Evolutionary conservation across 176 grass and related monocot genomes (phyloP), one percentile per base, ranked within the genome.

Genomic region (Musa itinerans): DNA sequence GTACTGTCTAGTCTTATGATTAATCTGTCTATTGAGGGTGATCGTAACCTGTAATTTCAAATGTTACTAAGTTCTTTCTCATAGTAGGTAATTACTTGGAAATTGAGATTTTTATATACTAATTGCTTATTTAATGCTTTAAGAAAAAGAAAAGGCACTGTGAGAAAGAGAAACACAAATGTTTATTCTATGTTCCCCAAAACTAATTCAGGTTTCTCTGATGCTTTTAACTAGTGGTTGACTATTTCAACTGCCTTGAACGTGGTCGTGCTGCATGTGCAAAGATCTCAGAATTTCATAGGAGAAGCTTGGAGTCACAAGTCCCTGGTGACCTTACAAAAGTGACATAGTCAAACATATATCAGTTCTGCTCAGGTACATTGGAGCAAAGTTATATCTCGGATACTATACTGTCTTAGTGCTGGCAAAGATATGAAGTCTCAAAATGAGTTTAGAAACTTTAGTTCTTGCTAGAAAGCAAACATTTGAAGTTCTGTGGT

Each of bases 241-340:
- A 84, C n/a, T 97, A 92, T 53, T 90, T 90, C 62, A 84, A 82
- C 79, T 90, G 93, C 57, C 67, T 97, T 63, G 87, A 90, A 81
- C 87, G 87, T 43, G 89, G 93, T 0, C 63, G 73, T 12, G 87
- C 89, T 19, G 93, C 93, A 16, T 92, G 85, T 11, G 76, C 83
- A 9, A 86, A 77, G 5, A 92, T 96, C 69, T 92, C 89, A 0
- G 89, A 92, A 77, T 92, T 92, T 76, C 79, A 88, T 76, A 90
- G 93, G 85, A 90, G 52, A 52, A 90, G 81, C 49, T 68, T 92
- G 79, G 76, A 86, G 80, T 83, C 89, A 71, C 81, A 85, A 26
- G 69, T 61, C 2, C 63, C 85, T 2, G 74, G 69, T 49, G 85
- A 83, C 2, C 65, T 50, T 0, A 82, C 68, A 81, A 80, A 59